Base-by-base conservation (phyloP, 257 asterid genomes). In the Nicotiana undulata region DNA sequence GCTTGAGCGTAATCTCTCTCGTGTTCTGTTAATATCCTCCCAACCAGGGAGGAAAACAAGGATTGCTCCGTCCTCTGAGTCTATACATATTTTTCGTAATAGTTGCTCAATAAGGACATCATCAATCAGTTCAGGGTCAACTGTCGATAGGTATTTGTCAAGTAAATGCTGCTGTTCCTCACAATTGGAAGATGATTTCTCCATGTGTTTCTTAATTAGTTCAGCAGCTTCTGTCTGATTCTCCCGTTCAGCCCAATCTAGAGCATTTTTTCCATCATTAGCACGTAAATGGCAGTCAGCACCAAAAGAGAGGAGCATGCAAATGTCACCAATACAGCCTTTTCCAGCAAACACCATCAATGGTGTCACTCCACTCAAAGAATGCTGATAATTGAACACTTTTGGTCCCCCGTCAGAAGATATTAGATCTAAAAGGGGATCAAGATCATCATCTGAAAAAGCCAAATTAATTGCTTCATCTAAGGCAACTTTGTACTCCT, bases 11-110 rank as follows among this genome's bases (percentile, higher is more conserved):
- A 96, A 86, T 81, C 88, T 84, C 34, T 92, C 94, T 26, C 93
- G 87, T 28, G 91, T 90, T 84, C 85, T 87, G 70, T 81, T 90
- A 83, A 96, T 96, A 79, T 94, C 98, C 79, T 94, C 97, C 99
- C 99, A 96, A 60, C 99, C 98, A 9, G 97, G 96, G 85, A 96
- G 93, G 84, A 96, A 96, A 82, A 96, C 86, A 44, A 94, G 97
- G 88, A 95, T 84, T 68, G 99, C 99, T 68, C 98, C 99, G 7
- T 87, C 93, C 63, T 77, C 56, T 5, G 96, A 90, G 86, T 89
- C 93, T 2, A 7, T 86, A 79, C 99, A 96, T 82, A 96, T 89
- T 86, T 83, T 88, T 85, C 89, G 84, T 81, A 96, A 83, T 80
- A 96, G 89, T 84, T 94, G 85, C 83, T 92, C 98, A 49, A 96